A percentile compares a stretch with the other conserved stretches of the same genome.
These are phyloP conservation scores for Fusarium penzigii DNA, from an alignment of 2,329 filamentous ascomycete species.

Conservation along the genomic window DNA sequence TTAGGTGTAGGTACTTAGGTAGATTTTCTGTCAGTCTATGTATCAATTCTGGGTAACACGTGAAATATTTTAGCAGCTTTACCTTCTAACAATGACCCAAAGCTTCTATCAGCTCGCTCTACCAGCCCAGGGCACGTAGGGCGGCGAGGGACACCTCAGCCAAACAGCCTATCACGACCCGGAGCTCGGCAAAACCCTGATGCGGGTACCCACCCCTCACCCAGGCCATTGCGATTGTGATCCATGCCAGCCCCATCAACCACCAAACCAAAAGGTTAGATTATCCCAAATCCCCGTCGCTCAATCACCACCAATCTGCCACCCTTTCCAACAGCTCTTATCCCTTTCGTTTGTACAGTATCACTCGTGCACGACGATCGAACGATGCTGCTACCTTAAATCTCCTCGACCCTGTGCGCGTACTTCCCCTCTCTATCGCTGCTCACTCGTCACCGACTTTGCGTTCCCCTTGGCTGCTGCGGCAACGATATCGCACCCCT, in stretches of 20 bases:
- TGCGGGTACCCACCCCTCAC: conserved; percentile 12
- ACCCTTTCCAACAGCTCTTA: conserved; percentile 5
- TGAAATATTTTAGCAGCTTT: too few relatives aligned
- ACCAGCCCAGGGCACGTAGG: not conserved
- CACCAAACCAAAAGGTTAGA: conserved; percentile 18
- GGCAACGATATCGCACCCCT: conserved; percentile 23
- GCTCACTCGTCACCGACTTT: not conserved
- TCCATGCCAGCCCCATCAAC: conserved; percentile 1
- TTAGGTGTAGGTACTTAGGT: conserved; percentile 4
- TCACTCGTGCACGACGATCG: conserved; percentile 1
- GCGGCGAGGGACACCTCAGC: too few relatives aligned
- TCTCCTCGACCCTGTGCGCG: not conserved
- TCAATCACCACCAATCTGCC: conserved; percentile 6
- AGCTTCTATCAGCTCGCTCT: too few relatives aligned
- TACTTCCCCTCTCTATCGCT: not conserved
- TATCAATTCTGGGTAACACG: too few relatives aligned
- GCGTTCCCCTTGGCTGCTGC: not conserved
- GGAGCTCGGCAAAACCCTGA: conserved; percentile 28
- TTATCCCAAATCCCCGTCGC: conserved; percentile 10
- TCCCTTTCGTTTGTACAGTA: not conserved
- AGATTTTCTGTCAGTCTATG: conserved; percentile 5
- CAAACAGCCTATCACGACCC: not conserved
- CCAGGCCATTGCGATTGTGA: not conserved
- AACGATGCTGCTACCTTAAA: conserved; percentile 13
- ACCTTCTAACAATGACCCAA: too few relatives aligned